phyloP scores from a whole-genome alignment of 139 green algal genomes.

The Picochlorum sp. region DNA sequence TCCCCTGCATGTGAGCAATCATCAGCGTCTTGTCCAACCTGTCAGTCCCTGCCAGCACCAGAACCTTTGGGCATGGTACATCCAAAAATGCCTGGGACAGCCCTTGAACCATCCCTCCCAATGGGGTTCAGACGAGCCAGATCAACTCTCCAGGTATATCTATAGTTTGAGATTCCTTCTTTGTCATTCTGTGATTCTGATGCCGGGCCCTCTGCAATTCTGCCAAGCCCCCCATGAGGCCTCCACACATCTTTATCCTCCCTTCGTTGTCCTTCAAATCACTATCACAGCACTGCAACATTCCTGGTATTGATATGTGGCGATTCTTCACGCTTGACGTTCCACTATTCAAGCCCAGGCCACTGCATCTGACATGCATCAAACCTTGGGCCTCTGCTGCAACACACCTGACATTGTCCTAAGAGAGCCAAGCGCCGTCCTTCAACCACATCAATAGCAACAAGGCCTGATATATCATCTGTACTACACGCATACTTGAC shows the following conservation, averaged over 20 bases:
- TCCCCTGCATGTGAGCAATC: slow-evolving; percentile 94
- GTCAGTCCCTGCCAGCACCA: slow-evolving; percentile 89
- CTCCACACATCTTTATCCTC: too few relatives aligned
- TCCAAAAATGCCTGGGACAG: slow-evolving; percentile 71
- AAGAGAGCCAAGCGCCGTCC: slow-evolving; percentile 68
- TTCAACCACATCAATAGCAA: slow-evolving; percentile 92
- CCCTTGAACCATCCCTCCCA: slow-evolving; percentile 86
- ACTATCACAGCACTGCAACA: slow-evolving; percentile 26
- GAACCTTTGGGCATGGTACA: slow-evolving; percentile 56
- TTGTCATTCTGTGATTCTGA: background rate
- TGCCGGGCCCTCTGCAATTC: background rate
- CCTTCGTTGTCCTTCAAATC: background rate
- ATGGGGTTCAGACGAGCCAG: slow-evolving; percentile 51
- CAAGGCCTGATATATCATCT: slow-evolving; percentile 51
- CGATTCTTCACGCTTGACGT: slow-evolving; percentile 34
- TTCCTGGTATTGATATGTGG: slow-evolving; percentile 58
- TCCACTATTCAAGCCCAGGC: slow-evolving; percentile 46
- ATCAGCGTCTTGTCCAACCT: slow-evolving; percentile 78
- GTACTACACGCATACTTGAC: slow-evolving; percentile 20
- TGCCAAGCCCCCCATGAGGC: background rate
- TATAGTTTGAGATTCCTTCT: background rate
- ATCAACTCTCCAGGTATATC: slow-evolving; percentile 55
- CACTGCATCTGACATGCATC: slow-evolving; percentile 31
- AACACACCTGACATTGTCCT: slow-evolving; percentile 69
- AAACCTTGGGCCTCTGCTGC: slow-evolving; percentile 49